Conservation (phyloP, 441 rosid species). For the Melastoma candidum region DNA sequence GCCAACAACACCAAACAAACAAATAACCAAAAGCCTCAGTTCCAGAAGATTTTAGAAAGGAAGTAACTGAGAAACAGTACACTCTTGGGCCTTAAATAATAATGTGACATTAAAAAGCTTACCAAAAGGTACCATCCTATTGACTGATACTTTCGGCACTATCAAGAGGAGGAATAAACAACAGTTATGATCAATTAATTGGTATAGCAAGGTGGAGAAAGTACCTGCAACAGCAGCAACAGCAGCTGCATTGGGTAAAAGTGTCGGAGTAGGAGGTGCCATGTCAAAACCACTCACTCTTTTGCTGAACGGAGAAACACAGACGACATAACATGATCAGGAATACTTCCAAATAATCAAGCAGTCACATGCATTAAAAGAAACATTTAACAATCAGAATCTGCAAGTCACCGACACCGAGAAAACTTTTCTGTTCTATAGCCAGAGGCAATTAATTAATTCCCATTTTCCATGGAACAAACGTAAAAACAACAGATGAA, state of each 20-base stretch:
- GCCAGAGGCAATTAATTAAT: too few relatives aligned
- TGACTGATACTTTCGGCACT: too few relatives aligned
- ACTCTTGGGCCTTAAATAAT: too few relatives aligned
- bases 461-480: too few relatives aligned
- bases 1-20: constrained; percentile 25
- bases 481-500: too few relatives aligned
- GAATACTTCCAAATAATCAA: too few relatives aligned
- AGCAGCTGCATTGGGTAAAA: constrained; percentile 14
- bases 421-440: too few relatives aligned
- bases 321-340: not conserved
- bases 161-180: constrained; percentile 1
- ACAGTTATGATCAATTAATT: constrained; percentile 1
- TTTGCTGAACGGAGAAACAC: constrained; percentile 13
- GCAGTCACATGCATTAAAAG: too few relatives aligned
- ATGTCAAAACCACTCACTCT: constrained; percentile 25
- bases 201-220: too few relatives aligned
- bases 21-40: constrained; percentile 24
- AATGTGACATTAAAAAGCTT: not conserved
- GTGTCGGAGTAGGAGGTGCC: constrained; percentile 20
- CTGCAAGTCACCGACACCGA: too few relatives aligned
- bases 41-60: constrained; percentile 12
- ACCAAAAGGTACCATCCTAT: constrained; percentile 6
- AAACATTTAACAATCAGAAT: too few relatives aligned
- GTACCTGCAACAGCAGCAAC: constrained; percentile 16
- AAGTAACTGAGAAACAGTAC: too few relatives aligned